A percentile compares a stretch with the other conserved stretches of the same genome.
Conservation (phyloP, 1,284 basidiomycete genomes). For the Boletellus deceptivus region DNA sequence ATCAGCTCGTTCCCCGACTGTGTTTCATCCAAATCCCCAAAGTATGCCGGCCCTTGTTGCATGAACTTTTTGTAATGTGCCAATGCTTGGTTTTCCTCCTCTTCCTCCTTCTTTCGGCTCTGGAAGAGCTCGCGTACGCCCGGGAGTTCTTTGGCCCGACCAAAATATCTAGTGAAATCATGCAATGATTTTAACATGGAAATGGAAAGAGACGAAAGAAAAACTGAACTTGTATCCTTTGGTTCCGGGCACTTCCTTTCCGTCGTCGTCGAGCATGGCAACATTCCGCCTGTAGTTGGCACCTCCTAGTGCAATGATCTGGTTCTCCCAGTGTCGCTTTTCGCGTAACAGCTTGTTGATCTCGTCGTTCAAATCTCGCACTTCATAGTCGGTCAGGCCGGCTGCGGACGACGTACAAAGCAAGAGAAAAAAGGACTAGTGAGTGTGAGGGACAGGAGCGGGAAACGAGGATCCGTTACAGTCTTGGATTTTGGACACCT, state of each 20-base stretch:
- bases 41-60: slow-evolving; percentile 87
- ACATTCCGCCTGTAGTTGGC: slow-evolving; percentile 94
- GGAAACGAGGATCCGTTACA: slow-evolving; percentile 47
- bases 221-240: slow-evolving; percentile 91
- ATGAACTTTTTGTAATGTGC: slow-evolving; percentile 87
- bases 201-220: background rate
- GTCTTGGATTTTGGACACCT: slow-evolving; percentile 98
- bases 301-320: slow-evolving; percentile 92
- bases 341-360: slow-evolving; percentile 96
- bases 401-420: slow-evolving; percentile 44
- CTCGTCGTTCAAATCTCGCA: slow-evolving; percentile 89
- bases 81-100: slow-evolving; percentile 77
- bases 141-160: slow-evolving; percentile 93
- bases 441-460: no score
- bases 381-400: slow-evolving; percentile 92
- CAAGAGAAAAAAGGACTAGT: no score
- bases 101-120: slow-evolving; percentile 78
- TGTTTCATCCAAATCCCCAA: slow-evolving; percentile 87
- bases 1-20: slow-evolving; percentile 59
- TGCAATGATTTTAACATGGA: background rate
- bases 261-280: slow-evolving; percentile 90
- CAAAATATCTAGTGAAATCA: slow-evolving; percentile 76
- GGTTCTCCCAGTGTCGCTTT: slow-evolving; percentile 97
- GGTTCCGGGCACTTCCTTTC: slow-evolving; percentile 94
- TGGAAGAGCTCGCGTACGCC: slow-evolving; percentile 94